Evolutionary conservation across 2,329 filamentous ascomycete genomes (phyloP), one percentile per base, ranked within the genome.

Genomic region (Colletotrichum noveboracense): DNA sequence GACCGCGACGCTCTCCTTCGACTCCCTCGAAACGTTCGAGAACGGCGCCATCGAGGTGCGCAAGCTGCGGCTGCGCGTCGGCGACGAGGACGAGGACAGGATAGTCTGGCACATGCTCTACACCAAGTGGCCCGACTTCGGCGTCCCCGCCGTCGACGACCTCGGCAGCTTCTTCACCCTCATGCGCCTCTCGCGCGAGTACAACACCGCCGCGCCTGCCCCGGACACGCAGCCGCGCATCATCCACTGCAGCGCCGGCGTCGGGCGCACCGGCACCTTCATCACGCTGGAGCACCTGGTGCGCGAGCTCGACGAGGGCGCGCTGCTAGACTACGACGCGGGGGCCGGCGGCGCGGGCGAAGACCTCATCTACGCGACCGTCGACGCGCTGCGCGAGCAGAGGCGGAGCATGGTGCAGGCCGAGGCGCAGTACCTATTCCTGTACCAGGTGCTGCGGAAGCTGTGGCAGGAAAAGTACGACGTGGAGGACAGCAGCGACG

Each of bases 331-430:
- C 28, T 86, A 85, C 75, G 85, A 88, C 70, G 79, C 80, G 18
- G 74, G 78, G 36, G 80, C 84, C 30, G 61, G 68, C 64, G 73
- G 78, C 30, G 61, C 70, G 67, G 71, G 77, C 28, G 68, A 77
- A 16, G 96, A 98, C 80, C 90, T 94, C 4, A 90, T 99, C 55
- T 94, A 93, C 78, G 89, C 94, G 21, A 94, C 94, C 0, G 96
- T 99, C 70, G 94, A 98, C 80, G 86, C 87, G 76, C 89, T 99
- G 71, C 91, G 97, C 60, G 92, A 96, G 83, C 97, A 99, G 87
- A 91, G 97, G 21, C 94, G 95, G 87, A 95, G 93, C 85, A 99
- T 99, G 97, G 97, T 99, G 7, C 97, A 98, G 85, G 93, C 94
- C 61, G 94, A 96, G 79, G 83, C 90, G 64, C 97, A 99, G 83